Evolutionary conservation across 1,284 basidiomycete species (phyloP).

Genomic region (Irpex sp.): DNA sequence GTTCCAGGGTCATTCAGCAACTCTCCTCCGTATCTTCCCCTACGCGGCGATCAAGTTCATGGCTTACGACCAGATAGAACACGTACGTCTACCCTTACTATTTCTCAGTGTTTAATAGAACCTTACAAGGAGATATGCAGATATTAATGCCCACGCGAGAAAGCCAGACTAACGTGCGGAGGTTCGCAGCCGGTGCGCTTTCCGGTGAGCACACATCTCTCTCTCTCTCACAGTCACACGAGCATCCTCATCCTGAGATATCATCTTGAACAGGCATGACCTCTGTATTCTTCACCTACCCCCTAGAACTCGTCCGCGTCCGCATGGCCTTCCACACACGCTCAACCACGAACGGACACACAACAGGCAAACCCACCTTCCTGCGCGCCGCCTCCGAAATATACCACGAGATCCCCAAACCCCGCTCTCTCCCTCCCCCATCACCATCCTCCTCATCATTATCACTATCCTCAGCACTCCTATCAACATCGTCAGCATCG

Average conservation of each 20-base stretch:
- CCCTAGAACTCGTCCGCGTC: conserved; percentile 92
- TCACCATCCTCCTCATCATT: conserved; percentile 18
- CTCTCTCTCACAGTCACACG: background rate
- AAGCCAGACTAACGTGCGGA: conserved; percentile 73
- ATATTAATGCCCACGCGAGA: conserved; percentile 81
- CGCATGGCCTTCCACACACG: conserved; percentile 89
- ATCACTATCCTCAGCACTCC: conserved; percentile 35
- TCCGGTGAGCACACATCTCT: conserved; percentile 56
- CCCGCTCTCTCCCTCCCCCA: background rate
- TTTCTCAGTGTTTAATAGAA: no score
- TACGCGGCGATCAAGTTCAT: conserved; percentile 98
- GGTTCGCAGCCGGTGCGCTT: conserved; percentile 85
- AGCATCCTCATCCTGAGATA: background rate
- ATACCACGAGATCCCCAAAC: conserved; percentile 57
- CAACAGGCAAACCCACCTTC: conserved; percentile 6
- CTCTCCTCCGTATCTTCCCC: conserved; percentile 82
- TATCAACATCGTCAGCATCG: conserved; percentile 32
- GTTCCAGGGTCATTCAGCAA: conserved; percentile 94
- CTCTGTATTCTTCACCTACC: conserved; percentile 91
- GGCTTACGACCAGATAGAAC: conserved; percentile 88
- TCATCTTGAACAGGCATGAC: conserved; percentile 57
- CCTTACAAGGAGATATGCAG: conserved; percentile 23
- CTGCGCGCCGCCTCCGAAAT: conserved; percentile 35
- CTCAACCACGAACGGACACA: conserved; percentile 9
- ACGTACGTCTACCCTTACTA: conserved; percentile 38